A percentile compares a stretch with the other conserved stretches of the same genome.
phyloP scores from a whole-genome alignment of 2,329 filamentous ascomycete species.

The Calonectria montana region DNA sequence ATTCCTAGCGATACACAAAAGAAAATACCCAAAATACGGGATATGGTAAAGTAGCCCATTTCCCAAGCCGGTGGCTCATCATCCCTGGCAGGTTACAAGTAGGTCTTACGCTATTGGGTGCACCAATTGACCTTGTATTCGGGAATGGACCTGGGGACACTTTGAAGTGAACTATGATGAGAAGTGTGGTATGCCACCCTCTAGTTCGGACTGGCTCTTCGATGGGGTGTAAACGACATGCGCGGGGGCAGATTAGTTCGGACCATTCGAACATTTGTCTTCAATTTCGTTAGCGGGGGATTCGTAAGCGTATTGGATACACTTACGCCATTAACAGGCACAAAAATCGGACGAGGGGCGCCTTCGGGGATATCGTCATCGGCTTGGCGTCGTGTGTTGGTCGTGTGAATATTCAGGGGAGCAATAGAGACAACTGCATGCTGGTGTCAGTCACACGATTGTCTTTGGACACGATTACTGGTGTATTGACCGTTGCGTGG shows the following conservation, averaged over 20 bases:
- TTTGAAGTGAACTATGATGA: not conserved
- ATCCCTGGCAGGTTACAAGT: not conserved
- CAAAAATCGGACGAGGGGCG: conserved; percentile 8
- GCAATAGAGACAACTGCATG: not conserved
- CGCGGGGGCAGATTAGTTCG: not conserved
- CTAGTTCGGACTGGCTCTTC: not conserved
- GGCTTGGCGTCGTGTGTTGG: not conserved
- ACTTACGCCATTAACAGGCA: conserved; percentile 3
- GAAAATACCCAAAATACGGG: not conserved
- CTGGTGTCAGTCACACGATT: not conserved
- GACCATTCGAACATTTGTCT: not conserved
- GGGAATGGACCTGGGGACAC: not conserved
- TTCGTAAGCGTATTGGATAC: no score
- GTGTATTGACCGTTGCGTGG: conserved; percentile 27
- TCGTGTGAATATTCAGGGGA: not conserved
- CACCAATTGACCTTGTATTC: no score
- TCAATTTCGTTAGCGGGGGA: not conserved
- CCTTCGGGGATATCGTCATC: not conserved
- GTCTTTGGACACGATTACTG: not conserved
- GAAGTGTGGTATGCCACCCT: not conserved
- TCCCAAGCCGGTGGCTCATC: not conserved
- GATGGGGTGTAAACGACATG: not conserved
- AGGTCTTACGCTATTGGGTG: not conserved
- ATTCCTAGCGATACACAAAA: not conserved
- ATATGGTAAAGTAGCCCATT: no score